These are phyloP conservation scores for Apiospora saccharicola DNA, from an alignment of 2,329 filamentous ascomycete species.

Conservation along the genomic window DNA sequence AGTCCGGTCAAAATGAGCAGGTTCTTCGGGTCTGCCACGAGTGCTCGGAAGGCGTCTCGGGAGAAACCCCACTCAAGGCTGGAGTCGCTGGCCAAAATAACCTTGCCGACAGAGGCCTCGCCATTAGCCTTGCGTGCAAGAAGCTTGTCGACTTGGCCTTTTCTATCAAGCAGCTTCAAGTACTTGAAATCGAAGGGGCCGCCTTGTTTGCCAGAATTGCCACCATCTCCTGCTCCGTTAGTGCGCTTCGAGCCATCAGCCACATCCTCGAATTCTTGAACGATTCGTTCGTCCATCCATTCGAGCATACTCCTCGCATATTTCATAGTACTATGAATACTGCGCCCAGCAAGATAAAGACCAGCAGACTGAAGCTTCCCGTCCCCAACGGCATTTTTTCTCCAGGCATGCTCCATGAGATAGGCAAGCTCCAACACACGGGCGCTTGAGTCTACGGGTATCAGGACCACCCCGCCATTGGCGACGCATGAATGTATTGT, in stretches of 20 bases:
- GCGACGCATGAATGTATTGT: conserved; percentile 81
- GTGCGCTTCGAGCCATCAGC: conserved; percentile 57
- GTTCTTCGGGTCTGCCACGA: conserved; percentile 82
- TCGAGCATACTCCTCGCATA: conserved; percentile 96
- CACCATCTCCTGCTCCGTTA: conserved; percentile 53
- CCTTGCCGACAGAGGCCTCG: conserved; percentile 61
- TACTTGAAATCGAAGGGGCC: conserved; percentile 92
- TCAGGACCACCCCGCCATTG: conserved; percentile 87
- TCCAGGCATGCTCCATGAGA: conserved; percentile 91
- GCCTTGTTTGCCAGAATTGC: conserved; percentile 58
- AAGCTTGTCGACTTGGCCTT: conserved; percentile 78
- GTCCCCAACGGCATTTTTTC: conserved; percentile 64
- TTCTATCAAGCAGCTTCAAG: conserved; percentile 82
- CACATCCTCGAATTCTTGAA: conserved; percentile 86
- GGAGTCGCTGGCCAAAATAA: conserved; percentile 90
- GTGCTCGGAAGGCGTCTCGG: conserved; percentile 74
- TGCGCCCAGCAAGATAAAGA: conserved; percentile 86
- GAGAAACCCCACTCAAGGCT: conserved; percentile 97
- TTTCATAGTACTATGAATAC: conserved; percentile 86
- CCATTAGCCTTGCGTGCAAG: conserved; percentile 55
- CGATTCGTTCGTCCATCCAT: conserved; percentile 98
- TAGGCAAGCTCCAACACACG: conserved; percentile 92
- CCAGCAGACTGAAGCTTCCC: conserved; percentile 61
- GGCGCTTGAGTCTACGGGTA: conserved; percentile 95
- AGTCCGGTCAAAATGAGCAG: conserved; percentile 87